Percentiles rank a stretch among this genome's conserved stretches.
phyloP scores from a whole-genome alignment of 2,329 filamentous ascomycete genomes.

The Colletotrichum sp. region DNA sequence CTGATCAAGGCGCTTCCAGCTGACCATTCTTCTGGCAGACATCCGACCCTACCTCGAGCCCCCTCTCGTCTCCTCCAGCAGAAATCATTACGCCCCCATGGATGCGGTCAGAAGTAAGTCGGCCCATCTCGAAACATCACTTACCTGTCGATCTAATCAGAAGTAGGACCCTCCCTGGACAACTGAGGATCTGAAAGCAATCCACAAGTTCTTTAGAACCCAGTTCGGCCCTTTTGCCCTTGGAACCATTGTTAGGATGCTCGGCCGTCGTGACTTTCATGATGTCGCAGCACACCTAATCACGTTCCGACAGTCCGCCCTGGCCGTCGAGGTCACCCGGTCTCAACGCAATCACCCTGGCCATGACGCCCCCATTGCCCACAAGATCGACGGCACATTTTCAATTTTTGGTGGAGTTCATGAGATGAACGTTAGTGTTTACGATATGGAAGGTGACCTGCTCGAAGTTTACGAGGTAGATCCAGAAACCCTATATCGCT shows the following conservation, averaged over 20 bases:
- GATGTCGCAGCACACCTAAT: background rate
- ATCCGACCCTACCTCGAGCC: background rate
- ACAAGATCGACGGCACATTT: background rate
- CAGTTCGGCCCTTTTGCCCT: background rate
- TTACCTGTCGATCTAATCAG: background rate
- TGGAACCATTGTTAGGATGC: background rate
- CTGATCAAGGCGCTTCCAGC: background rate
- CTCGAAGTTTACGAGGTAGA: background rate
- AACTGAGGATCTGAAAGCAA: background rate
- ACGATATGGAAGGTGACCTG: background rate
- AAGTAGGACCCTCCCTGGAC: background rate
- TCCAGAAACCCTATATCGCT: background rate
- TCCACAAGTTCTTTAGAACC: background rate
- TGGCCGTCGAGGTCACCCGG: background rate
- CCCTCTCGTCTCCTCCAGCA: background rate
- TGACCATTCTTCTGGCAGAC: background rate
- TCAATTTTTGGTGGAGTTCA: background rate
- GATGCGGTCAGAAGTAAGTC: background rate
- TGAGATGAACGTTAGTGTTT: background rate
- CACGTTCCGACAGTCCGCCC: background rate
- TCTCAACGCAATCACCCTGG: background rate
- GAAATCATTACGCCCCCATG: background rate
- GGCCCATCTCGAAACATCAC: background rate
- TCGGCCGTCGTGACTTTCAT: background rate
- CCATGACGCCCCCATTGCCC: background rate